Evolutionary conservation across 1,139 yeast genomes (phyloP).

Genomic region (Sugiyamaella pinicola): DNA sequence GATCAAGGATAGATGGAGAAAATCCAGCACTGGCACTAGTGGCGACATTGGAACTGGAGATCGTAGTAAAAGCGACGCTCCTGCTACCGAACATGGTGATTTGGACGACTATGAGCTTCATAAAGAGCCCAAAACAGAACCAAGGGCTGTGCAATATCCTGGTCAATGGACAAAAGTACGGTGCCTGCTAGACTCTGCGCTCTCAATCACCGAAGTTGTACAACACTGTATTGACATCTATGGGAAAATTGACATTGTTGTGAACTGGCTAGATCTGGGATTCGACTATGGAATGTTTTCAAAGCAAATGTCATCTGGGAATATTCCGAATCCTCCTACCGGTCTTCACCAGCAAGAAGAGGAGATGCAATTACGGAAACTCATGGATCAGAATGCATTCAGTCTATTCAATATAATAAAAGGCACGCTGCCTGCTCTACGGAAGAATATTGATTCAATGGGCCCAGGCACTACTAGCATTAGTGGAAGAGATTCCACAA

Average conservation of each 20-base stretch:
- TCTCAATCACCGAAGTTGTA: constrained; percentile 21
- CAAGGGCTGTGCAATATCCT: constrained; percentile 7
- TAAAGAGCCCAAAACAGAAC: constrained; percentile 13
- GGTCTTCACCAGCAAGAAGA: constrained; percentile 18
- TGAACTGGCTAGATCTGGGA: constrained; percentile 24
- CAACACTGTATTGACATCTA: constrained; percentile 18
- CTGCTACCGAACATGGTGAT: not conserved
- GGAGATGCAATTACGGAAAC: constrained; percentile 19
- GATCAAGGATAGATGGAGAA: not conserved
- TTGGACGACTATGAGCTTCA: constrained; percentile 12
- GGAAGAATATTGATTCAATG: constrained; percentile 3
- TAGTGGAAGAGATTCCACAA: not conserved
- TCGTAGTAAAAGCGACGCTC: not conserved
- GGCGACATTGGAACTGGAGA: not conserved
- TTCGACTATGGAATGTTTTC: constrained; percentile 16
- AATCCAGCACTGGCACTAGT: not conserved
- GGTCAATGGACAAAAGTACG: constrained; percentile 8
- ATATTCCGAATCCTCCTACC: constrained; percentile 7
- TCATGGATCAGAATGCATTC: constrained; percentile 22
- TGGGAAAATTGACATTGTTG: constrained; percentile 24
- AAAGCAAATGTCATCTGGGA: not conserved
- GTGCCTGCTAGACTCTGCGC: constrained; percentile 16
- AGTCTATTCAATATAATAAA: constrained; percentile 23
- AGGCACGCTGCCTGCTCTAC: constrained; percentile 22
- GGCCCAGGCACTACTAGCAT: not conserved